Evolutionary conservation across 805 yeast genomes (phyloP).

Genomic region (Vanderwaltozyma polyspora): DNA sequence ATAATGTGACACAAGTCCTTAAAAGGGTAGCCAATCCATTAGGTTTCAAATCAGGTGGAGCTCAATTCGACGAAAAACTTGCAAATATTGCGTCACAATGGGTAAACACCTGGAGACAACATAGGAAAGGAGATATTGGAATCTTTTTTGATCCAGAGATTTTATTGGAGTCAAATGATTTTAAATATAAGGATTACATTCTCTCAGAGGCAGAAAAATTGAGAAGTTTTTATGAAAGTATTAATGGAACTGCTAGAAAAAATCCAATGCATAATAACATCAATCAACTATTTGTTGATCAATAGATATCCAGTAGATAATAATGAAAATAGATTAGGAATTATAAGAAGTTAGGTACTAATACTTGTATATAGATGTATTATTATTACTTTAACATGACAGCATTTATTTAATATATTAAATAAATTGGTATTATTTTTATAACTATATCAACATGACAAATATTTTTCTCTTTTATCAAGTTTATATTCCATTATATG

Average conservation of each 20-base stretch:
- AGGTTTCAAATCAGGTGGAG: conserved; percentile 29
- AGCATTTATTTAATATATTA: too few species aligned
- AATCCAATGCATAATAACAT: neutral
- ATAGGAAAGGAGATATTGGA: conserved; percentile 43
- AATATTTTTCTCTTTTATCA: too few species aligned
- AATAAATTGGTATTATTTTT: too few species aligned
- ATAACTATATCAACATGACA: too few species aligned
- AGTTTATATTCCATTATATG: too few species aligned
- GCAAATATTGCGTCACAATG: conserved; percentile 53
- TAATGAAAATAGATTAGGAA: too few species aligned
- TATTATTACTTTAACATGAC: too few species aligned
- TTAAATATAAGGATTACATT: conserved; percentile 11
- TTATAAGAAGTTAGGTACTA: too few species aligned
- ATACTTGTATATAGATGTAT: too few species aligned
- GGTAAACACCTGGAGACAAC: conserved; percentile 45
- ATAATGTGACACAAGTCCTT: conserved; percentile 50
- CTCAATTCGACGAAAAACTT: conserved; percentile 34
- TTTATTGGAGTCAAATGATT: conserved; percentile 10
- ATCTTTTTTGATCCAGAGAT: conserved; percentile 18
- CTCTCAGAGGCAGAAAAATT: conserved; percentile 1
- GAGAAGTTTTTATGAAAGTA: neutral
- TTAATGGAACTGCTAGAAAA: neutral
- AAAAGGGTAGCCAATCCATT: conserved; percentile 27
- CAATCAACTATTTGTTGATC: neutral
- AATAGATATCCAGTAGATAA: too few species aligned